Percentiles rank a stretch among this genome's conserved stretches.
phyloP scores from a whole-genome alignment of 2,329 filamentous ascomycete species.

The Colletotrichum tamarilloi region DNA sequence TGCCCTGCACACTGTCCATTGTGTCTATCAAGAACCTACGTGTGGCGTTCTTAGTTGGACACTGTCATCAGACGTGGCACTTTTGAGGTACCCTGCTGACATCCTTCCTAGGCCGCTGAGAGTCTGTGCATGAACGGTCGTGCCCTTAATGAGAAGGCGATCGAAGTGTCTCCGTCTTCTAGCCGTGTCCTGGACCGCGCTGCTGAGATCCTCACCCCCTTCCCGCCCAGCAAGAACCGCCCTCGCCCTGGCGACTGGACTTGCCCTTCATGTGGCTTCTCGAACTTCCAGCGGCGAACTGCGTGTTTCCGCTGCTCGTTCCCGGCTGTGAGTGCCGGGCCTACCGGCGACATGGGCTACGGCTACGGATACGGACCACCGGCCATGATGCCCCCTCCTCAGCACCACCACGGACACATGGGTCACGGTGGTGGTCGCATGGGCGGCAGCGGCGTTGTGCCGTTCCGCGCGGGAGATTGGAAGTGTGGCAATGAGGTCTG shows the following conservation, averaged over 20 bases:
- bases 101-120: conserved; percentile 83
- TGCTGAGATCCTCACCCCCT: conserved; percentile 94
- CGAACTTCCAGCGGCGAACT: conserved; percentile 98
- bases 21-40: background rate
- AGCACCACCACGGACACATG: conserved; percentile 70
- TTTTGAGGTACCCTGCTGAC: background rate
- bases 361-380: conserved; percentile 78
- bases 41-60: too few species aligned
- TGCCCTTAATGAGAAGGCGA: conserved; percentile 97
- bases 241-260: conserved; percentile 98
- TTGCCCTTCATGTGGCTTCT: conserved; percentile 98
- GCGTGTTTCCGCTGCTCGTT: conserved; percentile 99
- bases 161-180: conserved; percentile 98
- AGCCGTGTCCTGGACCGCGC: conserved; percentile 95
- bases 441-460: conserved; percentile 87
- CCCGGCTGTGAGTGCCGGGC: conserved; percentile 88
- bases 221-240: conserved; percentile 98
- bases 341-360: conserved; percentile 69
- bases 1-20: background rate
- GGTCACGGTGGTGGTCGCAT: conserved; percentile 75
- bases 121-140: conserved; percentile 99
- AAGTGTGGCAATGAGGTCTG: conserved; percentile 98
- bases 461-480: conserved; percentile 98
- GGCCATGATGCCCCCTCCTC: conserved; percentile 82
- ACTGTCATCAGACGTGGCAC: too few species aligned